phyloP scores from a whole-genome alignment of 352 stramenopile species.

The Pythium phragmitis region DNA sequence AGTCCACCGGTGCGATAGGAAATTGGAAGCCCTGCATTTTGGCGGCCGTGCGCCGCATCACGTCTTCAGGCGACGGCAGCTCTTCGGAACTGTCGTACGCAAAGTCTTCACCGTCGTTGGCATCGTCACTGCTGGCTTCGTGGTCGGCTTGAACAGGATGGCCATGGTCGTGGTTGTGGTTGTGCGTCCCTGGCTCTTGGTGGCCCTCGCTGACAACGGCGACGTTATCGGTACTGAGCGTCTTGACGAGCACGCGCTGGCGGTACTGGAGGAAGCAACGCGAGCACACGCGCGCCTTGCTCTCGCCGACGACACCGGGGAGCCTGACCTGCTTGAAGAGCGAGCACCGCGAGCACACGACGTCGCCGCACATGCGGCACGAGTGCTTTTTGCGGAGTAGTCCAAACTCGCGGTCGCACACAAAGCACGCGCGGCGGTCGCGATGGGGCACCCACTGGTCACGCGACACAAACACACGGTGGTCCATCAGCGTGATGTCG shows the following conservation, averaged over 20 bases:
- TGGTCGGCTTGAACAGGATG: neutral
- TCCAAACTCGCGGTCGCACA: slow-evolving; percentile 73
- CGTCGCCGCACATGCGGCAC: slow-evolving; percentile 80
- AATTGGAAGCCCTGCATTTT: slow-evolving; percentile 7
- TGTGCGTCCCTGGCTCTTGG: neutral
- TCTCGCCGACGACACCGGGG: slow-evolving; percentile 44
- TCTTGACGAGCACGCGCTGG: slow-evolving; percentile 30
- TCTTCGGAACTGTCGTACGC: slow-evolving; percentile 16
- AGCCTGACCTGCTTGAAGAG: slow-evolving; percentile 67
- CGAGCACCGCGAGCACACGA: slow-evolving; percentile 76
- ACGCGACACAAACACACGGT: slow-evolving; percentile 54
- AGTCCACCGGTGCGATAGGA: slow-evolving; percentile 4
- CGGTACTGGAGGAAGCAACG: slow-evolving; percentile 72
- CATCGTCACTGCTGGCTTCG: neutral
- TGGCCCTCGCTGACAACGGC: neutral
- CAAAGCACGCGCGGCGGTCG: slow-evolving; percentile 48
- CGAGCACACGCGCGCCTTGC: slow-evolving; percentile 68
- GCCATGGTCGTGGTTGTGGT: neutral
- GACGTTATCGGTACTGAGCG: slow-evolving; percentile 1
- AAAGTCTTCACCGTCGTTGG: neutral
- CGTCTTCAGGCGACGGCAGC: slow-evolving; percentile 17
- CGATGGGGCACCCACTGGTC: slow-evolving; percentile 59
- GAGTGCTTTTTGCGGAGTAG: slow-evolving; percentile 71
- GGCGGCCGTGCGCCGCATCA: slow-evolving; percentile 21
- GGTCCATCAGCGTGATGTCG: slow-evolving; percentile 38